A percentile compares a stretch with the other conserved stretches of the same genome.
These are phyloP conservation scores for Penicillium sp. DNA, from an alignment of 2,329 filamentous ascomycete species.

Conservation along the genomic window DNA sequence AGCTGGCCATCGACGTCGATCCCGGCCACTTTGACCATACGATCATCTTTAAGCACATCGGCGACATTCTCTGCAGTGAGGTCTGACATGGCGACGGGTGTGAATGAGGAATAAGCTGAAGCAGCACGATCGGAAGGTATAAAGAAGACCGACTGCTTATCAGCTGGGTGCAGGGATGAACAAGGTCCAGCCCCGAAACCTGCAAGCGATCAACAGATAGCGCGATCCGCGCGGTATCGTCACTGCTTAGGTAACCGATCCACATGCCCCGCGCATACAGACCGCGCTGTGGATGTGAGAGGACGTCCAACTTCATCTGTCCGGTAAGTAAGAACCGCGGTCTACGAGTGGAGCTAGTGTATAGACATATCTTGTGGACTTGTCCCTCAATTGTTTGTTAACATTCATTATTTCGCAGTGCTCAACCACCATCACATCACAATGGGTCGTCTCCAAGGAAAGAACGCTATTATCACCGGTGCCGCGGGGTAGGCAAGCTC, in stretches of 20 bases:
- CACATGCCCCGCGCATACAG: conserved; percentile 19
- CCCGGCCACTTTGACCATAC: conserved; percentile 81
- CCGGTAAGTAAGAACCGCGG: background rate
- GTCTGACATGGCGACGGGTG: conserved; percentile 14
- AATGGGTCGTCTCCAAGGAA: conserved; percentile 53
- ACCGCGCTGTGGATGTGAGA: background rate
- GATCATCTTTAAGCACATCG: conserved; percentile 66
- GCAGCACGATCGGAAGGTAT: background rate
- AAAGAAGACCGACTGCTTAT: background rate
- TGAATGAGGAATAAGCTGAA: background rate
- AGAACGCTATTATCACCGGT: conserved; percentile 76
- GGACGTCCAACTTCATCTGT: background rate
- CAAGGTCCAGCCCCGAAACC: background rate
- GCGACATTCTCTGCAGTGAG: conserved; percentile 63
- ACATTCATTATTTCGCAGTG: conserved; percentile 1
- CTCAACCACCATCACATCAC: conserved; percentile 2
- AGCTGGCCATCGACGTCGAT: conserved; percentile 83
- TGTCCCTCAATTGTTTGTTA: background rate
- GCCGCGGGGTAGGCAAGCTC: conserved; percentile 70
- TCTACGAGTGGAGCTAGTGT: background rate
- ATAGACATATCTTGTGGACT: background rate
- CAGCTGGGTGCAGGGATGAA: background rate
- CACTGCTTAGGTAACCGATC: conserved; percentile 17
- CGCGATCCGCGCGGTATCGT: conserved; percentile 11
- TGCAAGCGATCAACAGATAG: background rate